Evolutionary conservation across 306 rosid species (phyloP).

Genomic region (Chamaecrista fasciculata): DNA sequence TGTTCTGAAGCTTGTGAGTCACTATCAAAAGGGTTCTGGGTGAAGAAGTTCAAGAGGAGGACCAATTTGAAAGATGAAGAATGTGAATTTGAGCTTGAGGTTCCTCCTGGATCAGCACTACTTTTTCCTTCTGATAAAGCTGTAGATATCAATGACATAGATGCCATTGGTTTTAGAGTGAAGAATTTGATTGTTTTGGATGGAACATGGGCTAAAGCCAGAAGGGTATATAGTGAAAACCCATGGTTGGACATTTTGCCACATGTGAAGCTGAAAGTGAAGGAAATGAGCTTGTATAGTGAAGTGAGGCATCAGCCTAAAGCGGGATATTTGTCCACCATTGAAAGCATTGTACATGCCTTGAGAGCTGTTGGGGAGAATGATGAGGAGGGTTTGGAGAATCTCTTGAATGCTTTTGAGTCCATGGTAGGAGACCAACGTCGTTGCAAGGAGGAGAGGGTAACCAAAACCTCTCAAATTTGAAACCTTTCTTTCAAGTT

Average conservation of each 20-base stretch:
- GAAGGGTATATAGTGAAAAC: constrained; percentile 71
- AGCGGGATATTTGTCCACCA: constrained; percentile 72
- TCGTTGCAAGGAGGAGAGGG: constrained; percentile 71
- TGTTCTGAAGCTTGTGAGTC: constrained; percentile 54
- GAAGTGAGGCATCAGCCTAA: constrained; percentile 85
- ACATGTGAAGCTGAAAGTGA: constrained; percentile 70
- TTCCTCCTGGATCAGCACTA: constrained; percentile 65
- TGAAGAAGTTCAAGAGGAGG: constrained; percentile 54
- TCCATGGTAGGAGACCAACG: constrained; percentile 84
- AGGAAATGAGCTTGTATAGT: constrained; percentile 59
- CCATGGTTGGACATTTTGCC: constrained; percentile 81
- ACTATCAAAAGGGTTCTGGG: constrained; percentile 63
- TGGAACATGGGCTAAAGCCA: constrained; percentile 97
- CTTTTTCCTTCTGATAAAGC: constrained; percentile 75
- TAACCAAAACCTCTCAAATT: constrained; percentile 29
- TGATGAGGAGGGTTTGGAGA: constrained; percentile 56
- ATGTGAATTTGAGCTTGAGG: constrained; percentile 49
- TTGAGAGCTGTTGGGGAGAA: constrained; percentile 58
- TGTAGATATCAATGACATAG: constrained; percentile 34
- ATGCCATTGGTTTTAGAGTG: constrained; percentile 45
- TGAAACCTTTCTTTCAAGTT: constrained; percentile 30
- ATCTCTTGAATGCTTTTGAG: constrained; percentile 70
- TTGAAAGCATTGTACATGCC: constrained; percentile 81
- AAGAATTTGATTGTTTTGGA: constrained; percentile 74
- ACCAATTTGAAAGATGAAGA: constrained; percentile 48